Percentiles rank a stretch among this genome's conserved stretches.
Evolutionary conservation across 352 stramenopile species (phyloP).

Genomic region (Pythium phragmitis): DNA sequence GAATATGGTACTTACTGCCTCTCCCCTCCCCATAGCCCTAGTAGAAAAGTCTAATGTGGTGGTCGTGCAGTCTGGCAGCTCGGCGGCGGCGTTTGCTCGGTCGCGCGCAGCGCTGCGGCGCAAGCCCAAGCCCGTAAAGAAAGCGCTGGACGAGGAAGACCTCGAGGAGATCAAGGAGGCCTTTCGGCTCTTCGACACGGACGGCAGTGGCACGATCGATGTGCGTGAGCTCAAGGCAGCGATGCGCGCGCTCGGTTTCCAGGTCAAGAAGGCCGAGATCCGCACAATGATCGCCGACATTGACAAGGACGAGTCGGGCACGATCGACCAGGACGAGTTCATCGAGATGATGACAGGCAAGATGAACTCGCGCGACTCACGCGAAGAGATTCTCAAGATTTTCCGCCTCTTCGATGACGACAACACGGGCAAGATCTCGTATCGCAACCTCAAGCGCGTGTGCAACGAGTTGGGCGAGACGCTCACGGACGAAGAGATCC

Average conservation of each 20-base stretch:
- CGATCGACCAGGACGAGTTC: slow-evolving; percentile 92
- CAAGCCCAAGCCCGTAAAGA: slow-evolving; percentile 55
- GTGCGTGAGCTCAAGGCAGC: slow-evolving; percentile 93
- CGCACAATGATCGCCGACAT: slow-evolving; percentile 91
- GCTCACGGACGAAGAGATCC: slow-evolving; percentile 77
- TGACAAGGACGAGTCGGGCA: slow-evolving; percentile 91
- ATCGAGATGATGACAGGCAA: slow-evolving; percentile 95
- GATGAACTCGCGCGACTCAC: slow-evolving; percentile 89
- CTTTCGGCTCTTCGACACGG: slow-evolving; percentile 94
- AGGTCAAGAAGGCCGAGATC: slow-evolving; percentile 93
- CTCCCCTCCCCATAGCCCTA: not conserved
- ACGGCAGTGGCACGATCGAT: slow-evolving; percentile 90
- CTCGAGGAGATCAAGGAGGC: slow-evolving; percentile 94
- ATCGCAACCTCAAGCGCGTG: slow-evolving; percentile 93
- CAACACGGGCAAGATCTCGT: slow-evolving; percentile 93
- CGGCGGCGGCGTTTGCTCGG: slow-evolving; percentile 27
- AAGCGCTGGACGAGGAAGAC: slow-evolving; percentile 90
- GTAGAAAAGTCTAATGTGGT: not conserved
- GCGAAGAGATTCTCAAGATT: slow-evolving; percentile 93
- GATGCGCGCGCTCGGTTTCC: slow-evolving; percentile 93
- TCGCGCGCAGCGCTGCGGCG: slow-evolving; percentile 27
- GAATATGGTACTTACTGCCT: not conserved
- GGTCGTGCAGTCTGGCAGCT: slow-evolving; percentile 23
- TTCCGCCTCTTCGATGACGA: slow-evolving; percentile 97
- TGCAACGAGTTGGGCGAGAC: slow-evolving; percentile 81